phyloP scores from a whole-genome alignment of 345 rosid genomes.

The Pseudoturritis turrita region DNA sequence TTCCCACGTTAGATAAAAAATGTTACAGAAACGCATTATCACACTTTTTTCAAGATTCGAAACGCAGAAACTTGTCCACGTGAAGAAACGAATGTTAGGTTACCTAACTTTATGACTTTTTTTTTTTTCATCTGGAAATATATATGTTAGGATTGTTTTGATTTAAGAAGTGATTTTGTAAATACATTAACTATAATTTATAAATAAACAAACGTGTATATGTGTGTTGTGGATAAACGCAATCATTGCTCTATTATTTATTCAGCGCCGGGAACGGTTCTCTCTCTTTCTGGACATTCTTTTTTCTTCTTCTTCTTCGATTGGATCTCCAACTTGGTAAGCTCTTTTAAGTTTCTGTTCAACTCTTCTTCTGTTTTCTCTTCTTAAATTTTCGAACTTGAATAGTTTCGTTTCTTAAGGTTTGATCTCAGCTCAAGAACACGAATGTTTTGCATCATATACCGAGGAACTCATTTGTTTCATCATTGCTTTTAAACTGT shows the following conservation, averaged over 20 bases:
- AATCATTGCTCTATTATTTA: background rate
- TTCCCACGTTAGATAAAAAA: background rate
- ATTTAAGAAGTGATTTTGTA: background rate
- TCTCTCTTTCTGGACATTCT: background rate
- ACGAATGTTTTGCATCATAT: background rate
- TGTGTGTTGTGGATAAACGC: background rate
- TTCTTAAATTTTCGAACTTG: background rate
- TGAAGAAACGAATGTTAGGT: background rate
- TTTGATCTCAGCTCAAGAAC: slow-evolving; percentile 13
- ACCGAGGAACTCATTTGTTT: background rate
- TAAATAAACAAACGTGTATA: background rate
- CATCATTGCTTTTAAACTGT: background rate
- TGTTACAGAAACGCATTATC: background rate
- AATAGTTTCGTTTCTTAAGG: background rate
- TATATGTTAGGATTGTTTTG: too few relatives aligned
- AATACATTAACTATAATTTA: too few relatives aligned
- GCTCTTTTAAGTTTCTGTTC: background rate
- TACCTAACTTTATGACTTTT: too few relatives aligned
- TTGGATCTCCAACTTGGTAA: slow-evolving; percentile 11
- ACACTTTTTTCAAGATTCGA: background rate
- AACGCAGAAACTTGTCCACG: background rate
- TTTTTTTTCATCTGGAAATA: too few relatives aligned
- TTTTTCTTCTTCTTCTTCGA: background rate
- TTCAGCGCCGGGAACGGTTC: background rate
- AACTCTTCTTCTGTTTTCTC: background rate